Evolutionary conservation across 1,284 basidiomycete species (phyloP).

Genomic region (Abortiporus biennis): DNA sequence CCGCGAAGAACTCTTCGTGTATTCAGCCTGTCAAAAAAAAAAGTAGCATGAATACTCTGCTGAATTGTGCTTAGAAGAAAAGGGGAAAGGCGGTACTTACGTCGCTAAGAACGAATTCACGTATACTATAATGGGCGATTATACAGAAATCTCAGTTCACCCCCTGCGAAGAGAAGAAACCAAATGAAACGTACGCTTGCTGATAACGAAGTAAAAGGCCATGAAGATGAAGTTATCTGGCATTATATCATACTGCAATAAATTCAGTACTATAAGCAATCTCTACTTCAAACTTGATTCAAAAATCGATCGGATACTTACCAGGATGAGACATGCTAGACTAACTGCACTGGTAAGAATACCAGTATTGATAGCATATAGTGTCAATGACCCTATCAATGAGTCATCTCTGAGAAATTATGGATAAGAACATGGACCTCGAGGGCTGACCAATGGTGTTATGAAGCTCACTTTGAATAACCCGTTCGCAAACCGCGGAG

Average conservation of each 20-base stretch:
- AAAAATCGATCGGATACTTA: conserved; percentile 30
- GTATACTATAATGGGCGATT: conserved; percentile 39
- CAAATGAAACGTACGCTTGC: conserved; percentile 58
- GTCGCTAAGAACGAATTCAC: conserved; percentile 64
- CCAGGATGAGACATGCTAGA: conserved; percentile 48
- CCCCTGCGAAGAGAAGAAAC: background rate
- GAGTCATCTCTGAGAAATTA: conserved; percentile 49
- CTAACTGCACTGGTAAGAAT: conserved; percentile 56
- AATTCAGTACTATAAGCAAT: conserved; percentile 3
- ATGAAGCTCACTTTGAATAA: conserved; percentile 28
- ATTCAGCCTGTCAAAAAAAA: conserved; percentile 28
- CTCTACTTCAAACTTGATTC: background rate
- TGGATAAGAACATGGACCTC: conserved; percentile 4
- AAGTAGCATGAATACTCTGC: conserved; percentile 1
- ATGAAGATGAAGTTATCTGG: conserved; percentile 53
- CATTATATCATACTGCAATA: conserved; percentile 46
- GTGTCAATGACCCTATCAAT: conserved; percentile 46
- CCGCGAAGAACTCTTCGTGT: conserved; percentile 37
- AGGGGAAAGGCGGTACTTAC: conserved; percentile 28
- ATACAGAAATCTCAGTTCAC: background rate
- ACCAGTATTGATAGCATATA: conserved; percentile 58
- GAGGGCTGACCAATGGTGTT: background rate
- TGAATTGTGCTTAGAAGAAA: too few relatives aligned
- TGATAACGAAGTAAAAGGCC: conserved; percentile 53
- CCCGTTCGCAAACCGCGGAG: conserved; percentile 45